phyloP scores from a whole-genome alignment of 345 rosid species.

The Lepidium africanum region DNA sequence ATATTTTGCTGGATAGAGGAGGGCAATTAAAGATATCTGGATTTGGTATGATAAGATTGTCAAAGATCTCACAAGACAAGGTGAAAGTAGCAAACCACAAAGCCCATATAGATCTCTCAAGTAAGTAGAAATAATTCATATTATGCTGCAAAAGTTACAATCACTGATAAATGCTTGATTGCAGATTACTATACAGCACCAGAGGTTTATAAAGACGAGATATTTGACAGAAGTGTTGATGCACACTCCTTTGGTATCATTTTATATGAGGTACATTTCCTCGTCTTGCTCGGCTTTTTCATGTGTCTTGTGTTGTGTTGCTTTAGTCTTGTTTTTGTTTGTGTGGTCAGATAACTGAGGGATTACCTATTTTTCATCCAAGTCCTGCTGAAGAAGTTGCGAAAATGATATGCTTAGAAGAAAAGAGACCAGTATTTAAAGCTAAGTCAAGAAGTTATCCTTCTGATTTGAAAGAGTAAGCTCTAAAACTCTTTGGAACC shows the following conservation, averaged over 20 bases:
- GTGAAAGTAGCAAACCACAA: slow-evolving; percentile 46
- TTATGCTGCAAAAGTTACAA: not conserved
- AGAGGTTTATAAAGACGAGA: slow-evolving; percentile 59
- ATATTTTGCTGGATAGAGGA: slow-evolving; percentile 92
- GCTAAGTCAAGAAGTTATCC: slow-evolving; percentile 58
- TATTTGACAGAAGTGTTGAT: slow-evolving; percentile 68
- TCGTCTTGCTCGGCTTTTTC: not conserved
- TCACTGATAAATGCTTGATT: slow-evolving; percentile 7
- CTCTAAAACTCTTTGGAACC: not conserved
- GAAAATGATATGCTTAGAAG: slow-evolving; percentile 63
- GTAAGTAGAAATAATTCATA: slow-evolving; percentile 38
- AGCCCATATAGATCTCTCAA: slow-evolving; percentile 37
- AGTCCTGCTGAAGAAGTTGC: slow-evolving; percentile 59
- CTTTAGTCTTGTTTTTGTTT: not conserved
- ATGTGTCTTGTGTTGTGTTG: not conserved
- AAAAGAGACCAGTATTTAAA: slow-evolving; percentile 63
- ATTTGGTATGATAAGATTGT: slow-evolving; percentile 59
- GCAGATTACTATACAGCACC: slow-evolving; percentile 75
- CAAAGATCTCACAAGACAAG: slow-evolving; percentile 47
- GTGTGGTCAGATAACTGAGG: slow-evolving; percentile 66
- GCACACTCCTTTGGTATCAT: slow-evolving; percentile 70
- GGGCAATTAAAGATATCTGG: slow-evolving; percentile 78
- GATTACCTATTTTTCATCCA: slow-evolving; percentile 61
- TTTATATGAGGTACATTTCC: slow-evolving; percentile 65
- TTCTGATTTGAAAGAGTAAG: slow-evolving; percentile 79